Evolutionary conservation across 768 basidiomycete genomes (phyloP).

Genomic region (Lentinula sp.): DNA sequence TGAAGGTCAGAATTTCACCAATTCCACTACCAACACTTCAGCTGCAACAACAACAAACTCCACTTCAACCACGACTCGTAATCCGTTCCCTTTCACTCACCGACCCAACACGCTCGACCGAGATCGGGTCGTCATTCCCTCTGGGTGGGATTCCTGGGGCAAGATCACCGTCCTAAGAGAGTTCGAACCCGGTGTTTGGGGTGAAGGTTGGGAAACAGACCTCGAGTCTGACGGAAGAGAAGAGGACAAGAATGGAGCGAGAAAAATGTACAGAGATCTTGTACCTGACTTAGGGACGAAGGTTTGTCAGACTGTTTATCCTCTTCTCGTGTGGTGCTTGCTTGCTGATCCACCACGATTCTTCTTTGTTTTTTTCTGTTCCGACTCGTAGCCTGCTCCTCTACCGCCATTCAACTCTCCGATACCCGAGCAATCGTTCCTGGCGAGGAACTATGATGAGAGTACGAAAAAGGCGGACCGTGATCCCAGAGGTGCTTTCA

Average conservation of each 20-base stretch:
- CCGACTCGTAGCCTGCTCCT: slow-evolving; percentile 42
- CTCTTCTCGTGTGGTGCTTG: background rate
- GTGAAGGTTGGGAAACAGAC: slow-evolving; percentile 75
- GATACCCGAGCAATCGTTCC: slow-evolving; percentile 85
- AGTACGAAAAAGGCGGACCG: slow-evolving; percentile 74
- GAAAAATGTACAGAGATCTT: slow-evolving; percentile 59
- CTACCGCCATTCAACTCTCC: slow-evolving; percentile 76
- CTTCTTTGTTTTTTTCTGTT: background rate
- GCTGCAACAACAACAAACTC: slow-evolving; percentile 25
- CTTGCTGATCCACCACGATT: background rate
- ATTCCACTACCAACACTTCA: slow-evolving; percentile 58
- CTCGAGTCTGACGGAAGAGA: slow-evolving; percentile 37
- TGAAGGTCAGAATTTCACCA: slow-evolving; percentile 38
- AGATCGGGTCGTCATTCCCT: slow-evolving; percentile 85
- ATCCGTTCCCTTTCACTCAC: slow-evolving; percentile 81
- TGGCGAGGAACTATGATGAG: slow-evolving; percentile 86
- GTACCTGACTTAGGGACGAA: slow-evolving; percentile 74
- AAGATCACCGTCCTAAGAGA: slow-evolving; percentile 90
- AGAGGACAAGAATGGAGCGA: slow-evolving; percentile 46
- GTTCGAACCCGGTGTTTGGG: slow-evolving; percentile 80
- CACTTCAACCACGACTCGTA: slow-evolving; percentile 48
- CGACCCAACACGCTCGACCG: slow-evolving; percentile 91
- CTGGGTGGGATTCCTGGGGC: slow-evolving; percentile 98
- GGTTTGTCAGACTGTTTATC: slow-evolving; percentile 32
- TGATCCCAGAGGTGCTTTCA: slow-evolving; percentile 85